These are phyloP conservation scores for Musa acuminata DNA, from an alignment of 176 grass and related monocot genomes.

Conservation along the genomic window DNA sequence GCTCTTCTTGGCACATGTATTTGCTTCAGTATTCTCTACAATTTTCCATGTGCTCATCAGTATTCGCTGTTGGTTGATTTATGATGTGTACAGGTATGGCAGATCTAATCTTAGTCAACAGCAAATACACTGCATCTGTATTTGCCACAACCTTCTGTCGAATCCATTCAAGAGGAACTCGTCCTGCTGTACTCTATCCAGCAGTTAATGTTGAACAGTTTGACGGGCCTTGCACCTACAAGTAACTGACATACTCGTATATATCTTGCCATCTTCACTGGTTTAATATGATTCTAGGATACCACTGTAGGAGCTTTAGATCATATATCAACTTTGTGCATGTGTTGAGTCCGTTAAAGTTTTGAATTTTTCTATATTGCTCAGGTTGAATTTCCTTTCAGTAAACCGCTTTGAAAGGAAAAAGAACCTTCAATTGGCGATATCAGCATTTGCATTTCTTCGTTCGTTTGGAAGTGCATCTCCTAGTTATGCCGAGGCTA, in stretches of 20 bases:
- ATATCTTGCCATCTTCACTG: constrained; percentile 13
- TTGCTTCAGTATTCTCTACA: neutral
- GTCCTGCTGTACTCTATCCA: constrained; percentile 71
- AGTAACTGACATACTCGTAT: constrained; percentile 71
- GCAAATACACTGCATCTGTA: constrained; percentile 78
- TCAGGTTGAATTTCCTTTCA: constrained; percentile 92
- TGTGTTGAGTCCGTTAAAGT: neutral
- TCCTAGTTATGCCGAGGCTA: constrained; percentile 42
- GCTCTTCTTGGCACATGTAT: neutral
- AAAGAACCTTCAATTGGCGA: constrained; percentile 82
- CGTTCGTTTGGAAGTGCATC: constrained; percentile 31
- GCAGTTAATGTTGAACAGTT: constrained; percentile 83
- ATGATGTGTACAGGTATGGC: constrained; percentile 56
- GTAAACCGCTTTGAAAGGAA: constrained; percentile 97
- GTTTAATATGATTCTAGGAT: constrained; percentile 1
- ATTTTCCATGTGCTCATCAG: neutral
- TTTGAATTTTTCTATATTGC: neutral
- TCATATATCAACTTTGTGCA: neutral
- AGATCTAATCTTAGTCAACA: constrained; percentile 93
- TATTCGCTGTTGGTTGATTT: neutral
- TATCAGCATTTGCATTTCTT: constrained; percentile 86
- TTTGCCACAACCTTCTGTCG: constrained; percentile 61
- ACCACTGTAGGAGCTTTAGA: neutral
- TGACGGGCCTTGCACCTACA: constrained; percentile 52
- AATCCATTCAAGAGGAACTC: constrained; percentile 62